phyloP scores from a whole-genome alignment of 2,329 filamentous ascomycete species.

The Lachnellula cervina region DNA sequence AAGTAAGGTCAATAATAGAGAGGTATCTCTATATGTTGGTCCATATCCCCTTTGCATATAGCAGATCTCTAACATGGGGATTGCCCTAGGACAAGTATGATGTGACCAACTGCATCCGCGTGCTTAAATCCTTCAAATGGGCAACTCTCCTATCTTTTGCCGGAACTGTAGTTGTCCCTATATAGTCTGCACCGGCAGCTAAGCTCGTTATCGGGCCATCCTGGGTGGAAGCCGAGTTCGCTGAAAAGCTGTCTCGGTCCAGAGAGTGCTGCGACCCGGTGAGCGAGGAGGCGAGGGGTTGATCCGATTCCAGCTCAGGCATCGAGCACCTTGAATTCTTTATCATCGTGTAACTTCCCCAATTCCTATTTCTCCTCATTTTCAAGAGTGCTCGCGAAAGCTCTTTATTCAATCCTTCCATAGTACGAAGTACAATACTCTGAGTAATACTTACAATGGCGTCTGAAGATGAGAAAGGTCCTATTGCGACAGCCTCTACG shows the following conservation, averaged over 20 bases:
- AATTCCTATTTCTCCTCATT: not conserved
- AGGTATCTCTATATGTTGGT: too few relatives aligned
- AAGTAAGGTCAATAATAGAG: too few relatives aligned
- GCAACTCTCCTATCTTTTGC: not conserved
- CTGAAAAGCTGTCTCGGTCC: not conserved
- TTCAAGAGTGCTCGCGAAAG: not conserved
- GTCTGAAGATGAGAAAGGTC: not conserved
- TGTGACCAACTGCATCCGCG: not conserved
- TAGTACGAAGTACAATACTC: not conserved
- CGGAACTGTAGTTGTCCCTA: not conserved
- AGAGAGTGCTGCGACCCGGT: not conserved
- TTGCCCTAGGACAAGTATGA: not conserved
- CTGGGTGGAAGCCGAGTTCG: not conserved
- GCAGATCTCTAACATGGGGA: too few relatives aligned
- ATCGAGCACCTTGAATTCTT: not conserved
- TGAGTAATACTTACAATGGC: constrained; percentile 6
- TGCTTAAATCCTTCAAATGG: not conserved
- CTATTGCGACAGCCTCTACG: not conserved
- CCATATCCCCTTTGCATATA: too few relatives aligned
- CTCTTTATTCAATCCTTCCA: not conserved
- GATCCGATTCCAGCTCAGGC: not conserved
- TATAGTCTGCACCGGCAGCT: not conserved
- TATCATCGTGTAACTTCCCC: not conserved
- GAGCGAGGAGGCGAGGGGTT: not conserved
- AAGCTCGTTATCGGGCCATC: not conserved